phyloP scores from a whole-genome alignment of 768 basidiomycete species.

The Coprinopsis sp. region DNA sequence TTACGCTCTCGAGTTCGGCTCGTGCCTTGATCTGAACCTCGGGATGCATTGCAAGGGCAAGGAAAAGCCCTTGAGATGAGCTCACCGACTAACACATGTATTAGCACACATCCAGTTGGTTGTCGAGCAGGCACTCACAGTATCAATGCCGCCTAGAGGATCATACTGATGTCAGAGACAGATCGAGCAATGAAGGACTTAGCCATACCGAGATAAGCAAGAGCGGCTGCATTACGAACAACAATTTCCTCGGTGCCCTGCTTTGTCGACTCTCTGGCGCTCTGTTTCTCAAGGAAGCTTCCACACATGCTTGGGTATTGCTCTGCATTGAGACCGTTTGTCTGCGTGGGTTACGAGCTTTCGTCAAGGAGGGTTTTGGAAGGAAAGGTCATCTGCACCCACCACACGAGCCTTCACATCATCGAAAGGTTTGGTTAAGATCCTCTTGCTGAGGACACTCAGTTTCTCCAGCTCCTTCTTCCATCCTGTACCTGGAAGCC shows the following conservation, averaged over 20 bases:
- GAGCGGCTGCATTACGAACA: not conserved
- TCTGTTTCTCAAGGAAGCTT: not conserved
- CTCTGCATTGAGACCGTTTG: not conserved
- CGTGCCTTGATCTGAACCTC: constrained; percentile 33
- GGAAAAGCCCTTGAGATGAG: not conserved
- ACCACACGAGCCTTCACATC: constrained; percentile 8
- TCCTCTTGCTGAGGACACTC: not conserved
- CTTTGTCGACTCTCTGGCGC: not conserved
- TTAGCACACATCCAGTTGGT: too few species aligned
- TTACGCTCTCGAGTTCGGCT: constrained; percentile 32
- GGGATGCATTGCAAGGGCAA: constrained; percentile 35
- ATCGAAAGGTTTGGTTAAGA: constrained; percentile 2
- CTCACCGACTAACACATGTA: constrained; percentile 5
- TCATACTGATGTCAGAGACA: not conserved
- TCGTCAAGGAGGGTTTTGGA: too few species aligned
- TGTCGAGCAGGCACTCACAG: not conserved
- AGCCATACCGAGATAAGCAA: constrained; percentile 2
- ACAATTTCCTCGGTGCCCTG: not conserved
- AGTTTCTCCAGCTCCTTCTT: not conserved
- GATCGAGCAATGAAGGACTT: not conserved
- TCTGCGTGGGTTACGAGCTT: not conserved
- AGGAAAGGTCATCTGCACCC: not conserved
- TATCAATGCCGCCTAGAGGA: not conserved
- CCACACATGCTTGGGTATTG: not conserved
- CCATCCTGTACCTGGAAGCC: constrained; percentile 6